These are phyloP conservation scores for Mercurialis annua DNA, from an alignment of 345 rosid species.

Conservation along the genomic window DNA sequence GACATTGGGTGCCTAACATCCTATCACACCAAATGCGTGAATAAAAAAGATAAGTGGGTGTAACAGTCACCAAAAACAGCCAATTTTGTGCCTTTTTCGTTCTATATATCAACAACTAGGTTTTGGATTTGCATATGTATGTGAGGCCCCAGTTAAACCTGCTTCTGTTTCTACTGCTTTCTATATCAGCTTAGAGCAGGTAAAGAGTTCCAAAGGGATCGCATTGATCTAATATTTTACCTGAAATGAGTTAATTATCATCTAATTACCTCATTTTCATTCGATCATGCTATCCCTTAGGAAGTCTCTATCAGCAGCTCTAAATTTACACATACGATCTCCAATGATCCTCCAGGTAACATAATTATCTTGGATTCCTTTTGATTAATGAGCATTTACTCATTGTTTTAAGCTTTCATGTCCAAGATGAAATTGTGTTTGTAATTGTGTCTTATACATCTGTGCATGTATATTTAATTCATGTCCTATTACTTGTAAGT, in stretches of 20 bases:
- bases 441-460: neutral
- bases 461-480: no score
- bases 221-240: constrained; percentile 52
- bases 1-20: constrained; percentile 17
- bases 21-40: constrained; percentile 20
- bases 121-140: neutral
- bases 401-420: no score
- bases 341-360: neutral
- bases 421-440: no score
- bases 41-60: neutral
- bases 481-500: no score
- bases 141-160: neutral
- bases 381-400: no score
- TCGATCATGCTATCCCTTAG: constrained; percentile 69
- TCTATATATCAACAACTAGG: constrained; percentile 16
- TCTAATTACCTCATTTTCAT: constrained; percentile 16
- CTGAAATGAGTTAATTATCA: neutral
- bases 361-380: no score
- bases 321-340: constrained; percentile 10
- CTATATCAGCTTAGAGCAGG: constrained; percentile 32
- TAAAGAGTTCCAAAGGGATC: constrained; percentile 74
- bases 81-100: neutral
- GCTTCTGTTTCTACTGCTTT: neutral
- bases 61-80: constrained; percentile 5
- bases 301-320: constrained; percentile 49